phyloP scores from a whole-genome alignment of 2,329 filamentous ascomycete genomes.

The Cadophora gregata region DNA sequence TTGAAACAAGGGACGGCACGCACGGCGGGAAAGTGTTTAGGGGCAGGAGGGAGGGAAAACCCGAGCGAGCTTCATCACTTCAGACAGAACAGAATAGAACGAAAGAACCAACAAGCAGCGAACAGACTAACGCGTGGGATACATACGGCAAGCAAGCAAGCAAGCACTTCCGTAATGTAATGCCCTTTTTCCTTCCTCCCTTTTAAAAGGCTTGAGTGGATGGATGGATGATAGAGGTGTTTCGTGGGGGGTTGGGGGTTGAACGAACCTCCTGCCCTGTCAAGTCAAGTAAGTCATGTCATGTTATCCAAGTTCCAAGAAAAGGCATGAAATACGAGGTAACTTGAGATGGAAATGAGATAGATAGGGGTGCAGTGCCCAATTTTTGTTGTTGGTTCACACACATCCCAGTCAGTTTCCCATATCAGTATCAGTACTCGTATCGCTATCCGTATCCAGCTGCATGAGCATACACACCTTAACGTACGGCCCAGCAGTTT shows the following conservation, averaged over 20 bases:
- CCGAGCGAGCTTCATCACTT: too few relatives aligned
- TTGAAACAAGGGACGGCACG: neutral
- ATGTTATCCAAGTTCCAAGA: too few relatives aligned
- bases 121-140: neutral
- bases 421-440: neutral
- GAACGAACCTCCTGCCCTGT: too few relatives aligned
- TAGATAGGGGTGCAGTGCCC: too few relatives aligned
- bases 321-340: neutral
- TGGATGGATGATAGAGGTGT: neutral
- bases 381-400: neutral
- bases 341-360: too few relatives aligned
- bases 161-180: neutral
- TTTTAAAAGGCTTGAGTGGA: neutral
- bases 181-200: neutral
- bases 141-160: too few relatives aligned
- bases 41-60: neutral
- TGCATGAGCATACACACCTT: conserved; percentile 5
- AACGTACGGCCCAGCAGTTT: conserved; percentile 1
- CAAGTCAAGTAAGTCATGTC: too few relatives aligned
- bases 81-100: neutral
- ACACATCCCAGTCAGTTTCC: neutral
- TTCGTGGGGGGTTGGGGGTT: neutral
- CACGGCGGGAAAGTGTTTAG: neutral
- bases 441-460: too few relatives aligned
- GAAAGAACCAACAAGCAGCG: too few relatives aligned